Evolutionary conservation across 169 alveolate genomes (phyloP).

Genomic region (Eimeria sp.): DNA sequence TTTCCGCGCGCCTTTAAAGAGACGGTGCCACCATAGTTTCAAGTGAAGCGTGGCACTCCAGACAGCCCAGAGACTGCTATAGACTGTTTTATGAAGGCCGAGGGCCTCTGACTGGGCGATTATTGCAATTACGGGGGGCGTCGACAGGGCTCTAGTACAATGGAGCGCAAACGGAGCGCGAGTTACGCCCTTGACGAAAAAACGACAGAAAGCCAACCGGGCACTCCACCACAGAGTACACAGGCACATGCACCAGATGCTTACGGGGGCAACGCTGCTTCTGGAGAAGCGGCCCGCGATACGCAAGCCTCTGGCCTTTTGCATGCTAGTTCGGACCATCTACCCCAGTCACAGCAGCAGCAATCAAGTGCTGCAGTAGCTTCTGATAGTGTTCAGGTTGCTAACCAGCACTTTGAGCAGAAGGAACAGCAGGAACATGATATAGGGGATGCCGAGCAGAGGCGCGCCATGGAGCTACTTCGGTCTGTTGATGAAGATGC

Average conservation of each 20-base stretch:
- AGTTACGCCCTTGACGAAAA: constrained; percentile 2
- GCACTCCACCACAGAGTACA: not conserved
- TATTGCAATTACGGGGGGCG: not conserved
- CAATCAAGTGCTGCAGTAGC: constrained; percentile 1
- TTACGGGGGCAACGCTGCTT: not conserved
- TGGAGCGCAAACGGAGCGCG: constrained; percentile 15
- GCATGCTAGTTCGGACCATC: not conserved
- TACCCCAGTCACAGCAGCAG: constrained; percentile 7
- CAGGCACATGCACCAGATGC: not conserved
- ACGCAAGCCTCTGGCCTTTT: not conserved
- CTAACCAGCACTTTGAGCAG: not conserved
- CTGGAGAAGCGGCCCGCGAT: not conserved
- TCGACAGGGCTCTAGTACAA: not conserved
- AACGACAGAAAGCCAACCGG: not conserved
- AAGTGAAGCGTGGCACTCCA: not conserved
- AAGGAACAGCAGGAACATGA: constrained; percentile 24
- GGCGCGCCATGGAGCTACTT: constrained; percentile 62
- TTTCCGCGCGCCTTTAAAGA: not conserved
- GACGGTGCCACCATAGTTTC: not conserved
- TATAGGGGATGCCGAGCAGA: constrained; percentile 54
- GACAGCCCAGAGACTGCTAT: not conserved
- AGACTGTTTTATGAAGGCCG: too few species aligned
- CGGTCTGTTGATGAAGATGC: constrained; percentile 59
- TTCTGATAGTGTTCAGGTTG: not conserved
- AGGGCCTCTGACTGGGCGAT: not conserved